Base-by-base conservation (phyloP, 306 rosid species). In the Herpetospermum pedunculosum region DNA sequence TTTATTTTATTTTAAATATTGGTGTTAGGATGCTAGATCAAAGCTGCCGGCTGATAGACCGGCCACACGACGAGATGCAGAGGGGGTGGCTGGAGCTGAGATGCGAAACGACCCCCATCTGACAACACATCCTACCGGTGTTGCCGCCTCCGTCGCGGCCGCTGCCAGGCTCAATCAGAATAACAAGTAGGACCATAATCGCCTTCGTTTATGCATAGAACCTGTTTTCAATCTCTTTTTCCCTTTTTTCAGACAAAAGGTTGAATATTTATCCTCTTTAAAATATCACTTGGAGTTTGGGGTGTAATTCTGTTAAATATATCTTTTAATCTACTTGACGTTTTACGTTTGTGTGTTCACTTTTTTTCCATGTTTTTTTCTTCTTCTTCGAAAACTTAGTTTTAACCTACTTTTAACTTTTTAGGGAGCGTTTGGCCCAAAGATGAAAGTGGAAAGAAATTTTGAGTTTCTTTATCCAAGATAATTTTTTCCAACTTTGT, bases 101-200 rank as follows among this genome's bases (percentile, higher is more conserved):
- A 86, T 89, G 96, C 77, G 96, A 47, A 89, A 91, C 67, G 87
- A 89, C 84, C 87, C 86, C 0, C 19, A n/a, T 72, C 85, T 87
- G n/a, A 83, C 84, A 0, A 89, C 92, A 12, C 87, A 91, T 53
- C 91, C 91, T 0, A 83, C 83, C 0, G 96, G 96, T 0, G 88
- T 91, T 34, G 78, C 97, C 0, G 92, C 91, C 18, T 84, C 92
- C 0, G 83, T 91, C 8, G 92, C 92, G 0, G 91, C 92, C 0
- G 92, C 91, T 0, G 96, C 97, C 15, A 87, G 91, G 82, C 82
- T 89, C 38, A 89, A 91, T 74, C 84, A 83, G 76, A 35, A 5
- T 2, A 29, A 29, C 38, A 57, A 57, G 38, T 28, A 57, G 64
- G 9, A 16, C 3, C n/a, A 46, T 3, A 28, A 28, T 57, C 1